Conservation (phyloP, 345 rosid genomes). For the Citrus maxima region DNA sequence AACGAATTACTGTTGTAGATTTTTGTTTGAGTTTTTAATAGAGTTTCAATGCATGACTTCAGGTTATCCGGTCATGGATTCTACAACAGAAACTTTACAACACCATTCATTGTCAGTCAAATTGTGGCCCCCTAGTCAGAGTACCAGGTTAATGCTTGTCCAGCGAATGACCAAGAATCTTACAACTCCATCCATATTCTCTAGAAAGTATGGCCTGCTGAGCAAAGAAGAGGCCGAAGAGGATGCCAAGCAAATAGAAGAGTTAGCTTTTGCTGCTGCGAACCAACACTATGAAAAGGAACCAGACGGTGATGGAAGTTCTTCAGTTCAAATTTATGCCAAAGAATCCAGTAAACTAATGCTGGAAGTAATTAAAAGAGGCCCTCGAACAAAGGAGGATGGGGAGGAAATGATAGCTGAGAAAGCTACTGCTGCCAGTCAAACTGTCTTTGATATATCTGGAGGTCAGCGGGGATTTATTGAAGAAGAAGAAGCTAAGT, state of each 20-base stretch:
- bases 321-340: conserved; percentile 87
- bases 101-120: conserved; percentile 55
- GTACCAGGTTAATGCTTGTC: conserved; percentile 74
- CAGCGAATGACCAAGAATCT: conserved; percentile 76
- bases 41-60: conserved; percentile 12
- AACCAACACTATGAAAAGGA: conserved; percentile 67
- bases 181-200: conserved; percentile 65
- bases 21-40: conserved; percentile 1
- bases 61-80: conserved; percentile 56
- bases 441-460: conserved; percentile 66
- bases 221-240: conserved; percentile 67
- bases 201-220: conserved; percentile 72
- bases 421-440: conserved; percentile 20
- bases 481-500: conserved; percentile 68
- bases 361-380: conserved; percentile 78
- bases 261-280: conserved; percentile 58
- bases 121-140: conserved; percentile 87
- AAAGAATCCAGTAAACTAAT: conserved; percentile 83
- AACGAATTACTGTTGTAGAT: background rate
- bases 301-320: conserved; percentile 89
- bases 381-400: conserved; percentile 44
- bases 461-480: conserved; percentile 76
- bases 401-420: conserved; percentile 24
- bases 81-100: conserved; percentile 29
- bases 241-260: conserved; percentile 74